Percentiles rank a stretch among this genome's conserved stretches.
phyloP scores from a whole-genome alignment of 148 eudicot genomes.

The Euryodendron excelsum region DNA sequence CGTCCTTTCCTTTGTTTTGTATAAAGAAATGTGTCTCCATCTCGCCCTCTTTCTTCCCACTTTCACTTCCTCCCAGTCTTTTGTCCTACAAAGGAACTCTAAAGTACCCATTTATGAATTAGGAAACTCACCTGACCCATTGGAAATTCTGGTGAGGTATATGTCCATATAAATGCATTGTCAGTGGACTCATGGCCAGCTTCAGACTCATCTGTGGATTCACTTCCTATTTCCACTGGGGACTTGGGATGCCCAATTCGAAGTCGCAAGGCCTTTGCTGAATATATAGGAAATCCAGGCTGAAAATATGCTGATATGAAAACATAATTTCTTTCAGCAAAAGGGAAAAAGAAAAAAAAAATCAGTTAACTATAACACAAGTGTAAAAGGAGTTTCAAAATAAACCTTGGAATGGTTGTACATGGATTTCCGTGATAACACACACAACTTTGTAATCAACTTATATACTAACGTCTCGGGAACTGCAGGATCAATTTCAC shows the following conservation, averaged over 20 bases:
- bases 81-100: background rate
- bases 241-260: conserved; percentile 54
- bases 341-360: background rate
- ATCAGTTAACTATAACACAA: too few species aligned
- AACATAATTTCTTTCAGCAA: conserved; percentile 16
- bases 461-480: conserved; percentile 66
- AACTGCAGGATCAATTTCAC: conserved; percentile 51
- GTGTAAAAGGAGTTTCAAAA: background rate
- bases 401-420: conserved; percentile 80
- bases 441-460: conserved; percentile 51
- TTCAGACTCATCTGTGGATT: conserved; percentile 4
- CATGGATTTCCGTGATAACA: conserved; percentile 54
- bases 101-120: background rate
- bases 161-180: conserved; percentile 54
- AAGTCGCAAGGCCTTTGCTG: conserved; percentile 73
- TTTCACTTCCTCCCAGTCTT: conserved; percentile 1
- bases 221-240: conserved; percentile 22
- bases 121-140: conserved; percentile 67
- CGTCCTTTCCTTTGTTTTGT: background rate
- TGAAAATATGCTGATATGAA: conserved; percentile 68
- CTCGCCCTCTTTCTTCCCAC: background rate
- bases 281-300: conserved; percentile 63
- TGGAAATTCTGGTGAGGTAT: conserved; percentile 70
- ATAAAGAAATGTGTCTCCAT: background rate
- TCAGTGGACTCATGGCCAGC: conserved; percentile 21